These are phyloP conservation scores for Cladophialophora immunda DNA, from an alignment of 2,329 filamentous ascomycete genomes.

Conservation along the genomic window DNA sequence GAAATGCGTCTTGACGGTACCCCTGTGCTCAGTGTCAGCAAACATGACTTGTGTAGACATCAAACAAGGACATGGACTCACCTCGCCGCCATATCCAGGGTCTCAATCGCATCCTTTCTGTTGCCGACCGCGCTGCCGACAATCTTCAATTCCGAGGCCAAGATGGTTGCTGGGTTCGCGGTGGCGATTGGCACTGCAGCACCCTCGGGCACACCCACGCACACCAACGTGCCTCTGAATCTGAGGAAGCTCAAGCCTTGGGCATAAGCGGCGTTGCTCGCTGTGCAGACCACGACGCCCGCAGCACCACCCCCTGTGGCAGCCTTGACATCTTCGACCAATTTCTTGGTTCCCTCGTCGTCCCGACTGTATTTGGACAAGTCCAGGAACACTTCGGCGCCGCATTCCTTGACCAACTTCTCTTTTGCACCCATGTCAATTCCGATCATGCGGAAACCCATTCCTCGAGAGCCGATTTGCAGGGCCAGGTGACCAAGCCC, in stretches of 20 bases:
- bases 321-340: conserved; percentile 64
- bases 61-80: conserved; percentile 18
- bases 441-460: conserved; percentile 71
- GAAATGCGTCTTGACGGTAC: conserved; percentile 57
- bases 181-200: conserved; percentile 55
- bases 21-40: conserved; percentile 42
- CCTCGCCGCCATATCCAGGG: conserved; percentile 56
- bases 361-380: conserved; percentile 61
- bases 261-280: conserved; percentile 60
- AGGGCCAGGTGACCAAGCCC: conserved; percentile 71
- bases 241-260: conserved; percentile 59
- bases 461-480: conserved; percentile 68
- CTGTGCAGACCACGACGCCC: conserved; percentile 66
- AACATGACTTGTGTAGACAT: not conserved
- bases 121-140: conserved; percentile 62
- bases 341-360: conserved; percentile 56
- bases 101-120: conserved; percentile 59
- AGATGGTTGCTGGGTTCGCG: conserved; percentile 53
- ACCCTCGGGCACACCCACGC: conserved; percentile 62
- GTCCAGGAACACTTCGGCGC: conserved; percentile 72
- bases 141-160: conserved; percentile 56
- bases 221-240: conserved; percentile 61
- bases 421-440: conserved; percentile 72
- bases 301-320: conserved; percentile 68
- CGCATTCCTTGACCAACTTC: conserved; percentile 64